Conservation (phyloP, 139 green algal genomes). For the Micractinium conductrix region DNA sequence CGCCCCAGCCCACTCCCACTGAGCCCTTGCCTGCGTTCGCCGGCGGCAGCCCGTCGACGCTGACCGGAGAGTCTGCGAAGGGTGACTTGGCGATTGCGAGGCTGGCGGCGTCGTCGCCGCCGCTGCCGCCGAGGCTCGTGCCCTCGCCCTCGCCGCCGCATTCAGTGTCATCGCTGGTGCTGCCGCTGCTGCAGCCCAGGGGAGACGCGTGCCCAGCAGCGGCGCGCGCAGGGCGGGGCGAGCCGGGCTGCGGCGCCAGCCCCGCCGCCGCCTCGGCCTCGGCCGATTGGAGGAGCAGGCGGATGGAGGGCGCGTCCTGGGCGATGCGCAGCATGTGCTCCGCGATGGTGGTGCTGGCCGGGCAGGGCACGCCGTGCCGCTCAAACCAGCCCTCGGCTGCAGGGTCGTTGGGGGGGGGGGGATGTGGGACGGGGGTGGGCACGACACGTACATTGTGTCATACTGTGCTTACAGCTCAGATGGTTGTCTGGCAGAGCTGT, state of each 20-base stretch:
- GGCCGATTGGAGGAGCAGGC: conserved; percentile 4
- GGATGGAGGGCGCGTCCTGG: conserved; percentile 1
- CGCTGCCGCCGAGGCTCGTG: too few relatives aligned
- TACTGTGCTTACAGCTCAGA: too few relatives aligned
- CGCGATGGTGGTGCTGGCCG: conserved; percentile 39
- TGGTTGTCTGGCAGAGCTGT: too few relatives aligned
- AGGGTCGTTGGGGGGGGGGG: neutral
- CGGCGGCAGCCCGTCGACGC: too few relatives aligned
- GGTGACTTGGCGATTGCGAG: conserved; percentile 15
- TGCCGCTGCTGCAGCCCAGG: neutral
- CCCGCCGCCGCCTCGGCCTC: neutral
- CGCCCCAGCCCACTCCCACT: too few relatives aligned
- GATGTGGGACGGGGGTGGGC: neutral
- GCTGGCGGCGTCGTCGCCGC: too few relatives aligned
- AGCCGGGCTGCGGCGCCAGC: too few relatives aligned
- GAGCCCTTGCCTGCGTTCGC: too few relatives aligned
- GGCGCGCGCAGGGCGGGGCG: neutral
- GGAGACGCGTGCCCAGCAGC: neutral
- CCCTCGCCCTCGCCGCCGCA: too few relatives aligned
- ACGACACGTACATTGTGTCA: too few relatives aligned
- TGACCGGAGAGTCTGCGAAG: too few relatives aligned
- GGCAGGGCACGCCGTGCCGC: conserved; percentile 51
- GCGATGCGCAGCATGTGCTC: conserved; percentile 62
- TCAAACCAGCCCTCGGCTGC: conserved; percentile 44
- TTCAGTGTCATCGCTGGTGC: neutral